Conservation (phyloP, 2,329 filamentous ascomycete species). For the Colletotrichum kahawae region DNA sequence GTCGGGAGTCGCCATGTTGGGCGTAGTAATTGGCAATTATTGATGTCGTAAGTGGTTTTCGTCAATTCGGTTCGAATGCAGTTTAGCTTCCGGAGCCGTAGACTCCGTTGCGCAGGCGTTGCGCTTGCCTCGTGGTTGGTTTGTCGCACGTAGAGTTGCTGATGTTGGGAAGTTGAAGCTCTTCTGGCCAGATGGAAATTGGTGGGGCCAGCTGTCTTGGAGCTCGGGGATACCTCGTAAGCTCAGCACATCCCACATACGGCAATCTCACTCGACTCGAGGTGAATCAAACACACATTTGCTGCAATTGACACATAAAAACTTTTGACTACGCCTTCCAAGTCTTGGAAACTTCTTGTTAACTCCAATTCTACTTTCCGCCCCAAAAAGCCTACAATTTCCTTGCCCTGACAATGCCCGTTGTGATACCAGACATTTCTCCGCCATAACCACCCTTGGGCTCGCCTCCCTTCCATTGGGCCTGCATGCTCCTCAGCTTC, state of each 20-base stretch:
- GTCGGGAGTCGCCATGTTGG: slow-evolving; percentile 42
- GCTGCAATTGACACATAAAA: neutral
- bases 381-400: slow-evolving; percentile 67
- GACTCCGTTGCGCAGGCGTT: neutral
- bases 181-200: slow-evolving; percentile 10
- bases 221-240: neutral
- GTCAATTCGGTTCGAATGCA: neutral
- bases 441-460: slow-evolving; percentile 86
- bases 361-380: slow-evolving; percentile 19
- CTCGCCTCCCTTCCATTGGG: slow-evolving; percentile 85
- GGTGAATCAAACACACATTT: neutral
- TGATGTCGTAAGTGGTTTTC: neutral
- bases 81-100: neutral
- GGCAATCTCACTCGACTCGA: neutral
- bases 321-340: neutral
- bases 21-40: neutral
- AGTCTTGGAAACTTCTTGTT: neutral
- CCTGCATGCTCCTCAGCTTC: slow-evolving; percentile 88
- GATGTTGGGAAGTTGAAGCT: neutral
- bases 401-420: slow-evolving; percentile 87
- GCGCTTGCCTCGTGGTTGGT: neutral
- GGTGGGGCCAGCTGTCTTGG: slow-evolving; percentile 8
- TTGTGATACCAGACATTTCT: slow-evolving; percentile 95
- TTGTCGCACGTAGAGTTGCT: neutral
- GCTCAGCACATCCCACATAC: neutral